Conservation (phyloP, 129 eudicot genomes). For the Flaveria robusta region DNA sequence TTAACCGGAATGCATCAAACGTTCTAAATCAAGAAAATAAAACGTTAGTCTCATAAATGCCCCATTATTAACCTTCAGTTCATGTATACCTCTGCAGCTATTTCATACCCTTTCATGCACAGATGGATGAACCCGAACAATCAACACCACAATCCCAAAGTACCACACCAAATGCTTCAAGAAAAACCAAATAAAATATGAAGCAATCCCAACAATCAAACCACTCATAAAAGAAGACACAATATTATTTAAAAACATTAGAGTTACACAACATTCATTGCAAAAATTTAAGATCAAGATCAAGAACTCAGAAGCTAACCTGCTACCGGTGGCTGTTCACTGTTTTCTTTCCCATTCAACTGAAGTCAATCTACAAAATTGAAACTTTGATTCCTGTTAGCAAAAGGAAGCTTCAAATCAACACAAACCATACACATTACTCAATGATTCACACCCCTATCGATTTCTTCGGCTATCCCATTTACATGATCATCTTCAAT, state of each 20-base stretch:
- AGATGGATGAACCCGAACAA: neutral
- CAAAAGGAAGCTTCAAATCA: neutral
- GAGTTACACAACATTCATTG: conserved; percentile 20
- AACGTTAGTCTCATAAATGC: too few relatives aligned
- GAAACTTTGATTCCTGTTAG: conserved; percentile 8
- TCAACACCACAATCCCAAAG: neutral
- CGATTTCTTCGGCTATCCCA: neutral
- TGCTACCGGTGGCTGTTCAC: neutral
- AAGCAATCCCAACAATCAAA: conserved; percentile 3
- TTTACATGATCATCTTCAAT: conserved; percentile 2
- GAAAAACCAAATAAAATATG: conserved; percentile 9
- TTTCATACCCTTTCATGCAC: neutral
- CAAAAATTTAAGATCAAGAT: neutral
- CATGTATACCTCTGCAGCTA: too few relatives aligned
- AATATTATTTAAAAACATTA: conserved; percentile 25
- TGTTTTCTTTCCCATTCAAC: neutral
- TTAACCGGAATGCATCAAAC: too few relatives aligned
- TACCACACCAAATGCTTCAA: neutral
- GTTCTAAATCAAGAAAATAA: too few relatives aligned
- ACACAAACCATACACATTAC: neutral
- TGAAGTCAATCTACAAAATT: neutral
- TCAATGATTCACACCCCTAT: neutral
- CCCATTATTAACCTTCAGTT: too few relatives aligned
- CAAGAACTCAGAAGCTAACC: neutral
- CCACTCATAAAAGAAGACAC: neutral